phyloP scores from a whole-genome alignment of 768 basidiomycete species.

The Pisolithus marmoratus region DNA sequence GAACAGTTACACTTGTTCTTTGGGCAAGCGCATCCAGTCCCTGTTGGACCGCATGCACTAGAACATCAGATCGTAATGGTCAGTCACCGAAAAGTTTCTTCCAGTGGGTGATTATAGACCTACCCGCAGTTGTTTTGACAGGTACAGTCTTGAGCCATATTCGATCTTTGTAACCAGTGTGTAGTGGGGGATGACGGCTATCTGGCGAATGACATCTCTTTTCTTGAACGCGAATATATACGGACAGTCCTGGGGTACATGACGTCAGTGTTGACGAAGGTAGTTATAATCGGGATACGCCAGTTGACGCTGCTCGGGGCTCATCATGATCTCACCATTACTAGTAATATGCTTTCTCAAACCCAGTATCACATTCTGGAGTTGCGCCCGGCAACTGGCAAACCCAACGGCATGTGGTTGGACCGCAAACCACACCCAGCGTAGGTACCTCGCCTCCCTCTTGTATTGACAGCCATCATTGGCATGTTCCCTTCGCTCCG shows the following conservation, averaged over 20 bases:
- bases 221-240: background rate
- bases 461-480: too few species aligned
- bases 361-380: too few species aligned
- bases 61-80: background rate
- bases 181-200: background rate
- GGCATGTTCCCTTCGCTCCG: too few species aligned
- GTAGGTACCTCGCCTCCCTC: too few species aligned
- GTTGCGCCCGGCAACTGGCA: too few species aligned
- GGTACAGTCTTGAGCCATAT: slow-evolving; percentile 23
- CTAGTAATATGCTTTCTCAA: too few species aligned
- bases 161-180: background rate
- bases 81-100: background rate
- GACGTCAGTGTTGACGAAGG: slow-evolving; percentile 2
- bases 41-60: slow-evolving; percentile 27
- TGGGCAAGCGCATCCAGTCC: slow-evolving; percentile 27
- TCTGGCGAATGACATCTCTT: background rate
- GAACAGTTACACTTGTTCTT: slow-evolving; percentile 27
- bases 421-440: too few species aligned
- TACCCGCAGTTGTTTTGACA: slow-evolving; percentile 26
- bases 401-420: too few species aligned
- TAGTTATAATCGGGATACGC: background rate
- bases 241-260: background rate
- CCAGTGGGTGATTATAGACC: slow-evolving; percentile 1
- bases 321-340: background rate
- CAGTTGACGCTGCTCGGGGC: background rate